Evolutionary conservation across 805 yeast genomes (phyloP).

Genomic region (Pichia phayaonensis): DNA sequence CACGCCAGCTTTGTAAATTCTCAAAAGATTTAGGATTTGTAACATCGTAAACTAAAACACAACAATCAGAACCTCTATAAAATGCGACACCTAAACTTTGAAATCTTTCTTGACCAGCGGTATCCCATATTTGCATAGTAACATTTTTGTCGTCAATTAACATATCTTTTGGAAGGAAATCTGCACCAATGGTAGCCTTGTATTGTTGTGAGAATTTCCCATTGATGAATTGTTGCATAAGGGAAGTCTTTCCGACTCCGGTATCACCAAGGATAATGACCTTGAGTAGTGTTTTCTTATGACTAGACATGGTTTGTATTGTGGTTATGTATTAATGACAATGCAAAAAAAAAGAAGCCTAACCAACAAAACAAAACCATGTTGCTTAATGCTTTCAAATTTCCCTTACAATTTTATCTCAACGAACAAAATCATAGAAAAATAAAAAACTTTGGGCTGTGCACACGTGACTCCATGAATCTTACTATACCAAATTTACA

Average conservation of each 20-base stretch:
- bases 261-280: constrained; percentile 94
- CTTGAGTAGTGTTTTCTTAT: constrained; percentile 71
- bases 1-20: constrained; percentile 84
- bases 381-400: neutral
- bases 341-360: neutral
- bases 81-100: constrained; percentile 96
- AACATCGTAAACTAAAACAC: constrained; percentile 92
- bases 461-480: neutral
- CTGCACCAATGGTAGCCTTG: constrained; percentile 97
- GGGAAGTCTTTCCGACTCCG: constrained; percentile 94
- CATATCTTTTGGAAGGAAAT: constrained; percentile 87
- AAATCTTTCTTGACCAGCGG: constrained; percentile 98
- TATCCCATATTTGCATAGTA: constrained; percentile 91
- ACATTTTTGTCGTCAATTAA: constrained; percentile 76
- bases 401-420: neutral
- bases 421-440: neutral
- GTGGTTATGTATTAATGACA: neutral
- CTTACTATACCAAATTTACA: no score
- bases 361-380: neutral
- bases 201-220: constrained; percentile 92
- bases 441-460: neutral
- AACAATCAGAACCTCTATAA: constrained; percentile 96
- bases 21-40: constrained; percentile 92
- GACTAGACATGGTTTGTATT: constrained; percentile 13
- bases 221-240: constrained; percentile 96